Conservation (phyloP, 2,329 filamentous ascomycete species). For the Ciborinia camelliae region DNA sequence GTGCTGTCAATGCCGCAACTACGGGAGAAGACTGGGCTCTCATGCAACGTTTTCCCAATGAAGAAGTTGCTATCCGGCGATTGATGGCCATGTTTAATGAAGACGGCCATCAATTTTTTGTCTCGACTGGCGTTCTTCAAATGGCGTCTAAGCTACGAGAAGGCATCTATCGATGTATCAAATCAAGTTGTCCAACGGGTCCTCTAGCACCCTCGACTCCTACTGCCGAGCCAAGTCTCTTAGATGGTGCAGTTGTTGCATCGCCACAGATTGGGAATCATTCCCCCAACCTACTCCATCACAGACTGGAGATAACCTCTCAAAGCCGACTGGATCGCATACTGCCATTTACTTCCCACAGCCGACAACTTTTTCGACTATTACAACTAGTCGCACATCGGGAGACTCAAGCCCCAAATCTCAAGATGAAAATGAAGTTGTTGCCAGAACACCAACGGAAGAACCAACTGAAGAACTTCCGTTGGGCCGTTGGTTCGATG, state of each 20-base stretch:
- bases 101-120: slow-evolving; percentile 7
- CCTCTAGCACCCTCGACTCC: background rate
- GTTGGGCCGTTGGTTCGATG: background rate
- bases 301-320: no score
- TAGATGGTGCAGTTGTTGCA: background rate
- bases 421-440: background rate
- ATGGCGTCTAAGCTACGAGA: background rate
- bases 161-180: slow-evolving; percentile 7
- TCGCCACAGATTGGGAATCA: background rate
- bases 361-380: background rate
- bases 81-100: slow-evolving; percentile 8
- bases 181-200: background rate
- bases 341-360: background rate
- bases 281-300: background rate
- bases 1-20: background rate
- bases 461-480: background rate
- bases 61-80: slow-evolving; percentile 17
- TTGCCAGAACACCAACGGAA: background rate
- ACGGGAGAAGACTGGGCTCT: slow-evolving; percentile 17
- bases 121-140: background rate
- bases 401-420: background rate
- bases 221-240: background rate
- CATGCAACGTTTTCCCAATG: slow-evolving; percentile 12
- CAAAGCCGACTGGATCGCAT: background rate
- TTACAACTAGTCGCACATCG: background rate